A percentile compares a stretch with the other conserved stretches of the same genome.
These are phyloP conservation scores for Mallotus repandus DNA, from an alignment of 441 rosid genomes.

Conservation along the genomic window DNA sequence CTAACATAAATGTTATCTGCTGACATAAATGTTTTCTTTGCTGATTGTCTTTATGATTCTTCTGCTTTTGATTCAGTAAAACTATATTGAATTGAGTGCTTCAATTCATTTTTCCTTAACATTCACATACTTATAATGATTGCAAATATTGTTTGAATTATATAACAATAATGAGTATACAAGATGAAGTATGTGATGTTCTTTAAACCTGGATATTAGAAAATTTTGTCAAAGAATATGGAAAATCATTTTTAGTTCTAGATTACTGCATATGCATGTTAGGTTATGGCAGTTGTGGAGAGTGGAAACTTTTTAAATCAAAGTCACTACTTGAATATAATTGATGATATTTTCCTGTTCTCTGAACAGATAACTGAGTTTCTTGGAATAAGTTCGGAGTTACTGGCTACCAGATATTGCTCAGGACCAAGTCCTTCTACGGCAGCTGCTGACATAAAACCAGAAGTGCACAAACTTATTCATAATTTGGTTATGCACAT, in stretches of 20 bases:
- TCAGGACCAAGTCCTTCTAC: slow-evolving; percentile 60
- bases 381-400: slow-evolving; percentile 54
- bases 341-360: slow-evolving; percentile 22
- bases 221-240: background rate
- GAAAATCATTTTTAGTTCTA: background rate
- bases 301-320: slow-evolving; percentile 3
- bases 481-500: slow-evolving; percentile 69
- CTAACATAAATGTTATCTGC: too few relatives aligned
- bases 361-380: slow-evolving; percentile 57
- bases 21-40: background rate
- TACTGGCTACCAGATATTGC: slow-evolving; percentile 46
- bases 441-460: slow-evolving; percentile 62
- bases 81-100: background rate
- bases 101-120: background rate
- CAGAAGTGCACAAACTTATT: slow-evolving; percentile 74
- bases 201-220: background rate
- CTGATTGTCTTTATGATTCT: background rate
- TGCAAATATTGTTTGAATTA: background rate
- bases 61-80: background rate
- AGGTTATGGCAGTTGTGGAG: slow-evolving; percentile 3
- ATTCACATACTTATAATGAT: background rate
- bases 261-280: background rate
- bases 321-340: background rate
- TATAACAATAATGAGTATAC: too few relatives aligned
- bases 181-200: background rate